These are phyloP conservation scores for Torulaspora microellipsoides DNA, from an alignment of 805 yeast species.

Conservation along the genomic window DNA sequence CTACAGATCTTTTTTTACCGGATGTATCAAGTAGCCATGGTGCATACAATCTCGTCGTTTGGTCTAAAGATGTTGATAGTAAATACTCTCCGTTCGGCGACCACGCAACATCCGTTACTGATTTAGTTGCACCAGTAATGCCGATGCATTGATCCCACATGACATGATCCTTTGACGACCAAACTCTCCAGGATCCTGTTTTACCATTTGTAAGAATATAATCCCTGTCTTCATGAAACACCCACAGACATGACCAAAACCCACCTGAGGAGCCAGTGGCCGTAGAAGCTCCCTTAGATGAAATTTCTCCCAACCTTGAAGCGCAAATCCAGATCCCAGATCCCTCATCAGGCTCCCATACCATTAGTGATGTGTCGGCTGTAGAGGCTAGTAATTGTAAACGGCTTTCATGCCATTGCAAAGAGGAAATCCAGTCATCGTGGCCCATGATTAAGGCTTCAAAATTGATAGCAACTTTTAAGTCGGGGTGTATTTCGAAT, in stretches of 20 bases:
- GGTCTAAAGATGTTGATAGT: conserved; percentile 80
- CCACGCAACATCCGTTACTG: conserved; percentile 79
- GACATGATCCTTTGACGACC: conserved; percentile 43
- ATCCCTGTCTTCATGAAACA: conserved; percentile 39
- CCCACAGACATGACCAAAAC: conserved; percentile 71
- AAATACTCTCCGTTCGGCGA: conserved; percentile 59
- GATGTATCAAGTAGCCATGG: conserved; percentile 45
- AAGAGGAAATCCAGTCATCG: conserved; percentile 92
- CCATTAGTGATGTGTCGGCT: conserved; percentile 88
- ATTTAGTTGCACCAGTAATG: conserved; percentile 70
- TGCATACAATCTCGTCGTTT: conserved; percentile 82
- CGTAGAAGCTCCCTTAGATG: conserved; percentile 94
- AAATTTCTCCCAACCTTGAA: conserved; percentile 81
- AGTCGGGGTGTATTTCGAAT: conserved; percentile 38
- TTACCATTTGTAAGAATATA: conserved; percentile 77
- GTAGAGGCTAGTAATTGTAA: conserved; percentile 73
- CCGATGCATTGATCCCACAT: conserved; percentile 49
- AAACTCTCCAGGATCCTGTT: conserved; percentile 88
- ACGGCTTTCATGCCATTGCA: conserved; percentile 66
- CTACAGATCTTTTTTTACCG: conserved; percentile 27
- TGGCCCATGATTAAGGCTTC: conserved; percentile 97
- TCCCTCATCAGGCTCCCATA: conserved; percentile 84
- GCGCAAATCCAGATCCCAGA: conserved; percentile 90
- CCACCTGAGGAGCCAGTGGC: conserved; percentile 94
- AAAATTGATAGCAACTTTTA: conserved; percentile 58